phyloP scores from a whole-genome alignment of 2,329 filamentous ascomycete genomes.

The Periconia sp. region DNA sequence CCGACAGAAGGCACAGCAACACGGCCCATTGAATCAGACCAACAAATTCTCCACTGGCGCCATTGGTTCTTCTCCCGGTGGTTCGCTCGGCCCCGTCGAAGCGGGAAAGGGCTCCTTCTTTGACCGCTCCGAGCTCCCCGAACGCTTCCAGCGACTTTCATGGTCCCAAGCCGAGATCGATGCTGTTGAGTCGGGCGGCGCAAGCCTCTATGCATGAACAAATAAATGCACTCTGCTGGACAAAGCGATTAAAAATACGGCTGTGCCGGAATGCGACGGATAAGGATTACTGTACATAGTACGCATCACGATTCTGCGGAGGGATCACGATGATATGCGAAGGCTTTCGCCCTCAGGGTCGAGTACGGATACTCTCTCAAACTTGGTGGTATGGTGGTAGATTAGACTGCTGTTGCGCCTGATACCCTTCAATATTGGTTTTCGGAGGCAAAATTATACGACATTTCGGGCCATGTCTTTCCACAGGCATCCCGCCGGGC shows the following conservation, averaged over 20 bases:
- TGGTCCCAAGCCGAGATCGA: conserved; percentile 89
- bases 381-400: neutral
- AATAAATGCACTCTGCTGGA: conserved; percentile 8
- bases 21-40: conserved; percentile 67
- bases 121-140: conserved; percentile 85
- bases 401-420: neutral
- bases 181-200: conserved; percentile 91
- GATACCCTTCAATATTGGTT: neutral
- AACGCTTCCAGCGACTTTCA: conserved; percentile 77
- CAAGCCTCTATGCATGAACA: conserved; percentile 64
- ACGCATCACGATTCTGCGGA: conserved; percentile 16
- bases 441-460: no score
- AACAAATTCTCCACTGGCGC: conserved; percentile 40
- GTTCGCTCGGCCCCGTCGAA: conserved; percentile 73
- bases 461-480: no score
- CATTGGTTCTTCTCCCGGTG: conserved; percentile 69
- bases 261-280: conserved; percentile 20
- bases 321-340: conserved; percentile 10
- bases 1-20: conserved; percentile 78
- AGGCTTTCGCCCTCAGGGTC: conserved; percentile 3
- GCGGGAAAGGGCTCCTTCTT: conserved; percentile 79
- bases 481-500: no score
- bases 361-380: neutral
- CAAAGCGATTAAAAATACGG: conserved; percentile 18
- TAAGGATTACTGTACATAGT: conserved; percentile 21